A percentile compares a stretch with the other conserved stretches of the same genome.
phyloP scores from a whole-genome alignment of 257 asterid species.

The Forsythia suspensa region DNA sequence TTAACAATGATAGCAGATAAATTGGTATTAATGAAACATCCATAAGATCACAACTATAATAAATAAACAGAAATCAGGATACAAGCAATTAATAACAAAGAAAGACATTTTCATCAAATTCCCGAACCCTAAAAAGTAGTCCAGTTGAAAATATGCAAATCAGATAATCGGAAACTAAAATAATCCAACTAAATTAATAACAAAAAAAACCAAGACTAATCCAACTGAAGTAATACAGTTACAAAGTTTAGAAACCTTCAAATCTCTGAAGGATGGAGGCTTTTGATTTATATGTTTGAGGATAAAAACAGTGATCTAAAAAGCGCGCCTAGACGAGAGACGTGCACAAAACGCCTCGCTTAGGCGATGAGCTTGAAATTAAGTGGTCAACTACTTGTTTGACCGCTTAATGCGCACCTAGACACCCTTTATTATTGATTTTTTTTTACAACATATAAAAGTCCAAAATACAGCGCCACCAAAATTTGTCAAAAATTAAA shows the following conservation, averaged over 20 bases:
- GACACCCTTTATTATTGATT: too few species aligned
- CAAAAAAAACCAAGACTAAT: not conserved
- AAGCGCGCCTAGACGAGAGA: too few species aligned
- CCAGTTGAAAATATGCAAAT: not conserved
- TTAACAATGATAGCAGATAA: constrained; percentile 1
- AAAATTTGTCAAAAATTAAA: too few species aligned
- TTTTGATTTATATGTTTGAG: not conserved
- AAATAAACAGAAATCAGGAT: constrained; percentile 10
- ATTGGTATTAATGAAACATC: constrained; percentile 3
- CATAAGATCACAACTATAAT: constrained; percentile 12
- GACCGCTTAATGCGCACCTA: too few species aligned
- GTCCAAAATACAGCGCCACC: too few species aligned
- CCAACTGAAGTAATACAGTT: not conserved
- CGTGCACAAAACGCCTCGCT: too few species aligned
- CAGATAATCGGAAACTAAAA: not conserved
- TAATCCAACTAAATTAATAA: not conserved
- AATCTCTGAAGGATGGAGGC: not conserved
- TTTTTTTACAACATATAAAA: too few species aligned
- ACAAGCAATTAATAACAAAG: constrained; percentile 12
- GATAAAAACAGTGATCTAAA: too few species aligned
- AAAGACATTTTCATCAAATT: not conserved
- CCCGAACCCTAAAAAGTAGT: not conserved
- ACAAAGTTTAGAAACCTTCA: not conserved
- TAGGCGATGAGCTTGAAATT: too few species aligned
- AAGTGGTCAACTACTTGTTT: too few species aligned